These are phyloP conservation scores for Lecanicillium sp. DNA, from an alignment of 2,329 filamentous ascomycete species.

Conservation along the genomic window DNA sequence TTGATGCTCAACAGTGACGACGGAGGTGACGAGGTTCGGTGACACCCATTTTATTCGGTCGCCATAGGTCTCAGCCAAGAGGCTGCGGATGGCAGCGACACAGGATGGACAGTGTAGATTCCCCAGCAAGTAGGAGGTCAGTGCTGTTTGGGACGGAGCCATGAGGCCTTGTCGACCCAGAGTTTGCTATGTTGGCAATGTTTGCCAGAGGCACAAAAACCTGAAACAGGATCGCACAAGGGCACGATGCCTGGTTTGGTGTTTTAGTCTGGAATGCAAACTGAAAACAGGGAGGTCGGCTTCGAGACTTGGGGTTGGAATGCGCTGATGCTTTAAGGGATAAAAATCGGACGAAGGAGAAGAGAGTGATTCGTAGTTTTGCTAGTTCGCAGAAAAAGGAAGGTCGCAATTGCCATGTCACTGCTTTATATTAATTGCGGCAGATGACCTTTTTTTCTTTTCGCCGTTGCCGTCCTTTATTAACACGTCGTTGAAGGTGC, in stretches of 20 bases:
- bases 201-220: slow-evolving; percentile 1
- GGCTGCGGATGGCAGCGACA: slow-evolving; percentile 57
- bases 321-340: too few relatives aligned
- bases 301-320: slow-evolving; percentile 1
- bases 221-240: neutral
- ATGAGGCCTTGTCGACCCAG: slow-evolving; percentile 20
- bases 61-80: slow-evolving; percentile 42
- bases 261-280: slow-evolving; percentile 1
- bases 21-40: slow-evolving; percentile 65
- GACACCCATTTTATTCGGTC: slow-evolving; percentile 53
- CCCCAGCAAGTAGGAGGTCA: slow-evolving; percentile 59
- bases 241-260: neutral
- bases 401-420: slow-evolving; percentile 1
- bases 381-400: neutral
- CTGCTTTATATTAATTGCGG: slow-evolving; percentile 7
- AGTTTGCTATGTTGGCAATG: slow-evolving; percentile 8
- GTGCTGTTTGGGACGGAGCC: slow-evolving; percentile 29
- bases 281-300: neutral
- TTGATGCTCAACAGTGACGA: slow-evolving; percentile 55
- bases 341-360: neutral
- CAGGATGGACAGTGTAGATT: slow-evolving; percentile 78
- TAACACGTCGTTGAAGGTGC: neutral
- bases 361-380: neutral
- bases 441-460: neutral
- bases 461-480: too few relatives aligned